Evolutionary conservation across 202 grass and related monocot species (phyloP).

Genomic region (Dendrocalamus latiflorus): DNA sequence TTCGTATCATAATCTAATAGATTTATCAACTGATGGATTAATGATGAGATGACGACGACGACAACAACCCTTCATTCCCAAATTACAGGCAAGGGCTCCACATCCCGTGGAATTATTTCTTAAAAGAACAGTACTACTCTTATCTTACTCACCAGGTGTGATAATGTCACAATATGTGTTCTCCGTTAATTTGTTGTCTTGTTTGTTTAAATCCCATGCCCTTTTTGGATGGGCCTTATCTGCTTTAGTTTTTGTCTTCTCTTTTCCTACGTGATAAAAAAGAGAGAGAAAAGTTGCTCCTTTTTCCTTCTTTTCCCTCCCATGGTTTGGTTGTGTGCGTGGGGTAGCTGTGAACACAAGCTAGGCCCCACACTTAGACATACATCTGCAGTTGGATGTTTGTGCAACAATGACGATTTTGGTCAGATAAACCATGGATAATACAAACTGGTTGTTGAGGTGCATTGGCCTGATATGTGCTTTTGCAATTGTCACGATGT

Average conservation of each 20-base stretch:
- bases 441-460: background rate
- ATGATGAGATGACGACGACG: no score
- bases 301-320: background rate
- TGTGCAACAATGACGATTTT: background rate
- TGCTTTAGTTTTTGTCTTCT: background rate
- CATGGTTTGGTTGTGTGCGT: background rate
- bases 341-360: background rate
- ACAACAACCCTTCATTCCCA: background rate
- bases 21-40: no score
- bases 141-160: background rate
- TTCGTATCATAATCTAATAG: no score
- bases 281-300: background rate
- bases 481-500: background rate
- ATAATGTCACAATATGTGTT: background rate
- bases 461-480: no score
- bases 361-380: background rate
- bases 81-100: background rate
- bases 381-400: background rate
- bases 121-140: background rate
- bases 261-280: background rate
- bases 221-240: background rate
- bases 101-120: background rate
- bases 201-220: background rate
- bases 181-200: background rate
- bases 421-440: background rate